Conservation (phyloP, 1,139 yeast species). For the Blastobotrys buckinghamii region DNA sequence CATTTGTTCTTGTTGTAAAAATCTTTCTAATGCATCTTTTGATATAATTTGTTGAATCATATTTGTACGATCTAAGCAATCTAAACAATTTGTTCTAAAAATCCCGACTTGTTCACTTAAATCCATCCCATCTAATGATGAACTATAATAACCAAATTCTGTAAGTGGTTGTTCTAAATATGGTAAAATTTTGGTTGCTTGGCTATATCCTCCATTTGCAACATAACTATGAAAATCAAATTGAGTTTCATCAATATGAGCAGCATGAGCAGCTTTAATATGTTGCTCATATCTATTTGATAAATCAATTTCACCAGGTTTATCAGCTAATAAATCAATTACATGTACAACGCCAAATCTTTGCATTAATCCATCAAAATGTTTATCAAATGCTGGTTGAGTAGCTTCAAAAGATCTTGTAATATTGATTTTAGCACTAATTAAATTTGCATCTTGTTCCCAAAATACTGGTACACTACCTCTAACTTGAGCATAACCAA, state of each 20-base stretch:
- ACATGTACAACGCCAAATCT: slow-evolving; percentile 85
- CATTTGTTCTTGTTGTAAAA: slow-evolving; percentile 44
- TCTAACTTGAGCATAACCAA: slow-evolving; percentile 79
- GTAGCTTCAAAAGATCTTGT: slow-evolving; percentile 90
- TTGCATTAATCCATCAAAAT: slow-evolving; percentile 61
- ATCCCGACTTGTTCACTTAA: slow-evolving; percentile 80
- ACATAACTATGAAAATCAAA: slow-evolving; percentile 96
- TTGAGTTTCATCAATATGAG: slow-evolving; percentile 47
- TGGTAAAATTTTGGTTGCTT: slow-evolving; percentile 68
- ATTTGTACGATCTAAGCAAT: slow-evolving; percentile 92
- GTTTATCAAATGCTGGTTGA: slow-evolving; percentile 81
- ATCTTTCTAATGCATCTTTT: slow-evolving; percentile 56
- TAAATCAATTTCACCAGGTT: slow-evolving; percentile 69
- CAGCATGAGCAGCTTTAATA: slow-evolving; percentile 32
- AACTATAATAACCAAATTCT: slow-evolving; percentile 76
- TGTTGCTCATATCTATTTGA: slow-evolving; percentile 61
- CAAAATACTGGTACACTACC: slow-evolving; percentile 96
- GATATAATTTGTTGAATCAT: slow-evolving; percentile 85
- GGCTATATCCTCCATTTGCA: slow-evolving; percentile 78
- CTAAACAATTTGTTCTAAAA: slow-evolving; percentile 89
- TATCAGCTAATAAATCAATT: slow-evolving; percentile 75
- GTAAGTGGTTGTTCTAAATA: slow-evolving; percentile 57
- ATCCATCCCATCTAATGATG: slow-evolving; percentile 43
- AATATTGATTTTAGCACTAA: slow-evolving; percentile 74
- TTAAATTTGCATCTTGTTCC: slow-evolving; percentile 88